phyloP scores from a whole-genome alignment of 2,329 filamentous ascomycete genomes.

The Leptosphaerulina australis region DNA sequence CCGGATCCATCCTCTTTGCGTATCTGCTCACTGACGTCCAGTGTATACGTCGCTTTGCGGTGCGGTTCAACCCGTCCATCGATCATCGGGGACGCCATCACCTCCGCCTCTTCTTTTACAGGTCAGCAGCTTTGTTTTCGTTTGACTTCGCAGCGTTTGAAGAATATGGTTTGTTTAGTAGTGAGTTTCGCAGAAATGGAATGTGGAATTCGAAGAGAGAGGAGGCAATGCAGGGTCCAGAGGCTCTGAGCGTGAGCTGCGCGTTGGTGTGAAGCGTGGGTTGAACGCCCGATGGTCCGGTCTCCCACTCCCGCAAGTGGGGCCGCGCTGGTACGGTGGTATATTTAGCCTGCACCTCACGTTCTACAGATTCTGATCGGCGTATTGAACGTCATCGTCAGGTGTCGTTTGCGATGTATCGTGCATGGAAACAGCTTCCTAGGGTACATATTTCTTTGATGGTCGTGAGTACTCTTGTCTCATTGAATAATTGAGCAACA shows the following conservation, averaged over 20 bases:
- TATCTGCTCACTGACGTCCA: constrained; percentile 46
- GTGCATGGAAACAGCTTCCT: too few relatives aligned
- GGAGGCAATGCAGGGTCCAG: constrained; percentile 1
- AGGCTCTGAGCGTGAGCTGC: constrained; percentile 1
- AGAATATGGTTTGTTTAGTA: neutral
- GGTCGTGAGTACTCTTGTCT: too few relatives aligned
- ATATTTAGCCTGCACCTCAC: constrained; percentile 3
- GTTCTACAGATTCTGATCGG: too few relatives aligned
- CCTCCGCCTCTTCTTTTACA: neutral
- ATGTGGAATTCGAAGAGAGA: neutral
- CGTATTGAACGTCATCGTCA: too few relatives aligned
- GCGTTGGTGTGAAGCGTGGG: constrained; percentile 5
- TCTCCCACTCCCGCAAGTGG: constrained; percentile 7
- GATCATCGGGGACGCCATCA: constrained; percentile 48
- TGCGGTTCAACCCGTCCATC: constrained; percentile 47
- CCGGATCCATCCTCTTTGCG: constrained; percentile 26
- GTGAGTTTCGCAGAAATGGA: neutral
- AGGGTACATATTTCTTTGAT: too few relatives aligned
- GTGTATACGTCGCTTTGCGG: constrained; percentile 48
- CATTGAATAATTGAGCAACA: too few relatives aligned
- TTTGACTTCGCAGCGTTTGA: neutral
- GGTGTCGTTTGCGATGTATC: too few relatives aligned
- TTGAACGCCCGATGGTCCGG: constrained; percentile 4
- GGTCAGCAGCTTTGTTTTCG: neutral
- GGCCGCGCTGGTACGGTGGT: constrained; percentile 4